Conservation (phyloP, 2,329 filamentous ascomycete genomes). For the Aspergillus puulaauensis region DNA sequence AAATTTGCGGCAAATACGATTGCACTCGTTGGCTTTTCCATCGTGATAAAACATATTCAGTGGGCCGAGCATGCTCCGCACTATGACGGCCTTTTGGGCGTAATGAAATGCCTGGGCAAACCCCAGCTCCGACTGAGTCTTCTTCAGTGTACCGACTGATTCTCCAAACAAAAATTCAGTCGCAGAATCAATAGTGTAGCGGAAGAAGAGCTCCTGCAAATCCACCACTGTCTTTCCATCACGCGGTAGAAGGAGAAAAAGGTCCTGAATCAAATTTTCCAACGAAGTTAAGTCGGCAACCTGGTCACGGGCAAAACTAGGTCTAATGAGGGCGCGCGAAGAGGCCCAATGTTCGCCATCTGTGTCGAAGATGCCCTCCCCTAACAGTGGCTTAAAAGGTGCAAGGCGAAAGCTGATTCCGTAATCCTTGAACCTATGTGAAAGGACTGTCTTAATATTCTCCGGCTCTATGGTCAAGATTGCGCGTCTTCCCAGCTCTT, state of each 20-base stretch:
- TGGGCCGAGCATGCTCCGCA: slow-evolving; percentile 11
- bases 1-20: slow-evolving; percentile 37
- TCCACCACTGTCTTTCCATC: slow-evolving; percentile 24
- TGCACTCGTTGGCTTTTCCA: slow-evolving; percentile 25
- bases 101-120: slow-evolving; percentile 30
- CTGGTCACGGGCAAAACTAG: slow-evolving; percentile 32
- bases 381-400: slow-evolving; percentile 50
- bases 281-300: slow-evolving; percentile 24
- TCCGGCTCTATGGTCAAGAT: slow-evolving; percentile 52
- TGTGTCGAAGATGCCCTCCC: slow-evolving; percentile 57
- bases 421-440: slow-evolving; percentile 58
- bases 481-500: slow-evolving; percentile 9
- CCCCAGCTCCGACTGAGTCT: slow-evolving; percentile 15
- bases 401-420: slow-evolving; percentile 49
- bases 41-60: slow-evolving; percentile 16
- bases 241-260: slow-evolving; percentile 22
- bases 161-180: slow-evolving; percentile 80
- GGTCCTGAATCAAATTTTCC: slow-evolving; percentile 22
- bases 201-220: slow-evolving; percentile 26
- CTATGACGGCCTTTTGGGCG: slow-evolving; percentile 22
- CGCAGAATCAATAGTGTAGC: slow-evolving; percentile 70
- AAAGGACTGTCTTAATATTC: slow-evolving; percentile 59
- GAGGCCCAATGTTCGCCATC: slow-evolving; percentile 55
- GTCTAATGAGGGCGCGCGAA: slow-evolving; percentile 53
- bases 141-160: slow-evolving; percentile 45